These are phyloP conservation scores for Trichoderma simmonsii DNA, from an alignment of 2,329 filamentous ascomycete genomes.

Conservation along the genomic window DNA sequence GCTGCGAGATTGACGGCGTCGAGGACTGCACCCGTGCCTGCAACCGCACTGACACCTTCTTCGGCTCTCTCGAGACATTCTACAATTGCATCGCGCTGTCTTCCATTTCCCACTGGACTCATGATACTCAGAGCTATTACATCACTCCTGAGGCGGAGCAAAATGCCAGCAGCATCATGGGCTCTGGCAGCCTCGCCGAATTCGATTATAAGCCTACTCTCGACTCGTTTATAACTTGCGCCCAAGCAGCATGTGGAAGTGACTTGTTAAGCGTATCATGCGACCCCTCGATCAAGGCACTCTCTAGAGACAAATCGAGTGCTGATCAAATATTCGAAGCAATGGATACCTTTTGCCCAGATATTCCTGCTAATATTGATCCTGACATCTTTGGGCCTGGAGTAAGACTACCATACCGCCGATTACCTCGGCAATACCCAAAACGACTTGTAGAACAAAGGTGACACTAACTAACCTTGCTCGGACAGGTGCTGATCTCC, in stretches of 20 bases:
- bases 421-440: neutral
- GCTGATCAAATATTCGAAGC: conserved; percentile 33
- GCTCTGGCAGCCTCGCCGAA: conserved; percentile 29
- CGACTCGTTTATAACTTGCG: conserved; percentile 33
- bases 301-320: conserved; percentile 27
- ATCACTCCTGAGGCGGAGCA: conserved; percentile 34
- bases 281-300: conserved; percentile 27
- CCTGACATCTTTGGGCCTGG: conserved; percentile 40
- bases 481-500: conserved; percentile 36
- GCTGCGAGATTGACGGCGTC: conserved; percentile 30
- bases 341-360: conserved; percentile 36
- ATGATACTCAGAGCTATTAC: conserved; percentile 29
- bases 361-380: conserved; percentile 37
- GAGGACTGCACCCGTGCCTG: conserved; percentile 35
- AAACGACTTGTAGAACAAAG: neutral
- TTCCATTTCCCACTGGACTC: conserved; percentile 35
- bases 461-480: conserved; percentile 15
- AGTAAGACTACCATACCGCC: conserved; percentile 26
- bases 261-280: conserved; percentile 35
- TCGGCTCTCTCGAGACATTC: conserved; percentile 37
- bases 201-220: conserved; percentile 34
- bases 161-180: conserved; percentile 38
- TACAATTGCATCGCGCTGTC: conserved; percentile 39
- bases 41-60: conserved; percentile 30
- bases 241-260: conserved; percentile 34